Evolutionary conservation across 1,139 yeast species (phyloP).

Genomic region (Suhomyces coccinellae): DNA sequence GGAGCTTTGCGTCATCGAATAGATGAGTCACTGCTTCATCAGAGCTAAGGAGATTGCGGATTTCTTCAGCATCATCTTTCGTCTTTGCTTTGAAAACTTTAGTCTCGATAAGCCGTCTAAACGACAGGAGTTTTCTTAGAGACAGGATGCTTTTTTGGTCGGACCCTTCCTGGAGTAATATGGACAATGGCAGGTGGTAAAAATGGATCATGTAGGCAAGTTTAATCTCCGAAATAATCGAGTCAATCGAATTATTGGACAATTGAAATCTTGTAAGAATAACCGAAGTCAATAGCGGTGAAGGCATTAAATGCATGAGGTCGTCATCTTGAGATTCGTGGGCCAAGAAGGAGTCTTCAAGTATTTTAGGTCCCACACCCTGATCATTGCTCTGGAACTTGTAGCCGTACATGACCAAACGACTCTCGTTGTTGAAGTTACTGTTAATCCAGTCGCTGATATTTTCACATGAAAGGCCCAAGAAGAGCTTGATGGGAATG

Average conservation of each 20-base stretch:
- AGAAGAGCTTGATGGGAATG: conserved; percentile 46
- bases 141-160: conserved; percentile 17
- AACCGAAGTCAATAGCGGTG: conserved; percentile 34
- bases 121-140: conserved; percentile 39
- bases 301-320: conserved; percentile 14
- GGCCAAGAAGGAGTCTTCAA: conserved; percentile 34
- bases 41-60: conserved; percentile 21
- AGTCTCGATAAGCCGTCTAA: conserved; percentile 37
- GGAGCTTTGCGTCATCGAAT: conserved; percentile 20
- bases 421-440: conserved; percentile 33
- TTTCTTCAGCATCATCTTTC: conserved; percentile 16
- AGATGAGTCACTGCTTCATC: conserved; percentile 21
- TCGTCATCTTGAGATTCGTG: conserved; percentile 15
- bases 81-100: conserved; percentile 10
- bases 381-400: conserved; percentile 48
- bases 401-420: conserved; percentile 37
- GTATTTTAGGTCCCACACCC: conserved; percentile 39
- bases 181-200: conserved; percentile 65
- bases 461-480: conserved; percentile 56
- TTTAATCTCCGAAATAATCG: conserved; percentile 53
- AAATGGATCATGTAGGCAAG: conserved; percentile 69
- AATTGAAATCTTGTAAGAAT: conserved; percentile 39
- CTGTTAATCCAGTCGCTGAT: conserved; percentile 39
- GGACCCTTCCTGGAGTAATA: conserved; percentile 23
- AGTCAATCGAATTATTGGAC: conserved; percentile 54